A percentile compares a stretch with the other conserved stretches of the same genome.
Conservation (phyloP, 1,284 basidiomycete species). For the Apiotrichum siamense region DNA sequence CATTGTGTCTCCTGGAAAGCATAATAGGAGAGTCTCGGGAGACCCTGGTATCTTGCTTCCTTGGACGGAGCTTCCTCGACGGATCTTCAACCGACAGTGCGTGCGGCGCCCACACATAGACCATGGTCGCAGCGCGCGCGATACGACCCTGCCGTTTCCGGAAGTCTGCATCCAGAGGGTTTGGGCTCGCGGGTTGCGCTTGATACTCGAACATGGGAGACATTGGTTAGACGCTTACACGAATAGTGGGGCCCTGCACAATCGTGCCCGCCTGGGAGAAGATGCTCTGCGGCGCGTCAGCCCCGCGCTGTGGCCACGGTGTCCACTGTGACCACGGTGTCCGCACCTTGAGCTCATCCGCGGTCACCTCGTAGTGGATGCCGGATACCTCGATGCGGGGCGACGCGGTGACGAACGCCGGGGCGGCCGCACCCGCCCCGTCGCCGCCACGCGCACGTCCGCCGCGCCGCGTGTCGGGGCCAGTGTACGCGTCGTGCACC, state of each 20-base stretch:
- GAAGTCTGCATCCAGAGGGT: too few species aligned
- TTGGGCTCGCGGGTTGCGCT: too few species aligned
- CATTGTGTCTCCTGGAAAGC: too few species aligned
- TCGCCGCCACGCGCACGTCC: slow-evolving; percentile 10
- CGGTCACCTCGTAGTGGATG: slow-evolving; percentile 87
- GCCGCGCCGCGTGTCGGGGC: slow-evolving; percentile 15
- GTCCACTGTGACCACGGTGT: neutral
- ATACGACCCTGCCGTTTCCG: too few species aligned
- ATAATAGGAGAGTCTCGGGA: too few species aligned
- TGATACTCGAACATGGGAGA: neutral
- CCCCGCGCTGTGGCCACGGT: neutral
- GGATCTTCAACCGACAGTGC: too few species aligned
- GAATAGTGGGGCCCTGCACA: slow-evolving; percentile 82
- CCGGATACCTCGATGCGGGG: slow-evolving; percentile 74
- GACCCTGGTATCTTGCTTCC: too few species aligned
- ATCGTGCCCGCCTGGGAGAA: slow-evolving; percentile 91
- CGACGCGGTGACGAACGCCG: slow-evolving; percentile 47
- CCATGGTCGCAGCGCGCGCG: too few species aligned
- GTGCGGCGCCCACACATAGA: too few species aligned
- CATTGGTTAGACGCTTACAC: slow-evolving; percentile 56
- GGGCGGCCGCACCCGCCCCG: slow-evolving; percentile 6
- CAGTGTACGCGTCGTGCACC: slow-evolving; percentile 46
- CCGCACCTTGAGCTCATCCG: slow-evolving; percentile 78
- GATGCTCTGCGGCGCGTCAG: slow-evolving; percentile 57
- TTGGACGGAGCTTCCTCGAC: too few species aligned